phyloP scores from a whole-genome alignment of 768 basidiomycete genomes.

The Auricularia auricula-judae region DNA sequence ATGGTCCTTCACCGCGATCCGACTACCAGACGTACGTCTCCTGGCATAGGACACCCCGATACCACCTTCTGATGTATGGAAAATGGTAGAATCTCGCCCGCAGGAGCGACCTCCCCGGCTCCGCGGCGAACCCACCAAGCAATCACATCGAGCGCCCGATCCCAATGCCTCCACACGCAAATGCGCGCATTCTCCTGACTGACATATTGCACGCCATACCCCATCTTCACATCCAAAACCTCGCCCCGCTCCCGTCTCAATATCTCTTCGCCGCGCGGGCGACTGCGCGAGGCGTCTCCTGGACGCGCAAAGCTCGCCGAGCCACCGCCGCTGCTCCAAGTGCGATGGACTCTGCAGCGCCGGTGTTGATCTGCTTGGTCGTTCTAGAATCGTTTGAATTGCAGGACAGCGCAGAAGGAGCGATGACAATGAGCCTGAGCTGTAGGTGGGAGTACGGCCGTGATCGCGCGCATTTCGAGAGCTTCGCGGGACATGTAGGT shows the following conservation, averaged over 20 bases:
- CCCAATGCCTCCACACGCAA: background rate
- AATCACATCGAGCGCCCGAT: background rate
- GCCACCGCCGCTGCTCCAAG: background rate
- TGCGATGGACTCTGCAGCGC: background rate
- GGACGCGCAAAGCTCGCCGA: background rate
- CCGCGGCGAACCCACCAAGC: background rate
- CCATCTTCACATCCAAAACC: background rate
- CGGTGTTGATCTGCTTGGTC: background rate
- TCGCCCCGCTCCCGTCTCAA: background rate
- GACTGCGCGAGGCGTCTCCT: background rate
- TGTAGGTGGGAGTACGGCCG: background rate
- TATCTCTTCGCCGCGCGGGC: background rate
- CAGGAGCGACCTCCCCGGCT: background rate
- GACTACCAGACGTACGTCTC: conserved; percentile 66
- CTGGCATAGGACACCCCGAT: no score
- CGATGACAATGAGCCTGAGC: background rate
- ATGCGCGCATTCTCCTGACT: no score
- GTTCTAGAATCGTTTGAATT: background rate
- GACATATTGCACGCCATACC: background rate
- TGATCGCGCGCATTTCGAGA: background rate
- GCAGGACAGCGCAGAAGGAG: no score
- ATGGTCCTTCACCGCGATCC: conserved; percentile 62
- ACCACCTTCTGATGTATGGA: background rate
- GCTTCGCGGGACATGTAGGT: background rate
- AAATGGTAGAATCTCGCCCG: background rate